Evolutionary conservation across 2,329 filamentous ascomycete species (phyloP).

Genomic region (Epichloe scottii): DNA sequence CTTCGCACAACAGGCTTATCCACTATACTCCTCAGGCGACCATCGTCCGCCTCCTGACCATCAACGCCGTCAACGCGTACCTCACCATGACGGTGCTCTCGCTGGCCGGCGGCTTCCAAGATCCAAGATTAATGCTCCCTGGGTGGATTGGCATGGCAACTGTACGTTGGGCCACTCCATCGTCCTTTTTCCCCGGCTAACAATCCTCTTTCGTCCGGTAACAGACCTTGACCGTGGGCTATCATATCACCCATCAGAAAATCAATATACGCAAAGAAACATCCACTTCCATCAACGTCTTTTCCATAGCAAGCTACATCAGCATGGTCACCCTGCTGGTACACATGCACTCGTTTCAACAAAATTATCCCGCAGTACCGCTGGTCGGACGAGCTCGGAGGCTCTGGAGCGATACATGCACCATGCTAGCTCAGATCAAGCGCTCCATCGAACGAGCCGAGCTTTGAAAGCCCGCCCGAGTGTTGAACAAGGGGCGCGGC

Average conservation of each 20-base stretch:
- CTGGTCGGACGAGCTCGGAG: conserved; percentile 30
- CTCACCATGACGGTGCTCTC: conserved; percentile 61
- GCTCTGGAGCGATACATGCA: conserved; percentile 23
- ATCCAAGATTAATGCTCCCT: conserved; percentile 58
- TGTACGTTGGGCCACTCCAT: conserved; percentile 28
- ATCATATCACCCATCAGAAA: conserved; percentile 66
- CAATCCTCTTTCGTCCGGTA: not conserved
- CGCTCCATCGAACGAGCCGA: conserved; percentile 20
- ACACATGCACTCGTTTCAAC: conserved; percentile 51
- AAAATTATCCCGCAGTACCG: conserved; percentile 49
- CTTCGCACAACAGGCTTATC: conserved; percentile 48
- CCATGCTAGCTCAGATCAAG: conserved; percentile 16
- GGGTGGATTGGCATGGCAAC: conserved; percentile 71
- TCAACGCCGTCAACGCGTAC: conserved; percentile 63
- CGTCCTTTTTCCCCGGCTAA: not conserved
- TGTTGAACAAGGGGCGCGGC: no score
- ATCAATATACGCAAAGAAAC: conserved; percentile 73
- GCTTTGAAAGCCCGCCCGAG: conserved; percentile 9
- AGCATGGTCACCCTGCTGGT: conserved; percentile 59
- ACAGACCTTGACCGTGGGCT: conserved; percentile 59
- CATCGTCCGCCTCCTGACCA: conserved; percentile 64
- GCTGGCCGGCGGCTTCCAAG: conserved; percentile 55
- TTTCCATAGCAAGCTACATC: conserved; percentile 64
- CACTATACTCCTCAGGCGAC: conserved; percentile 75
- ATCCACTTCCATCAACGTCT: conserved; percentile 62